phyloP scores from a whole-genome alignment of 2,329 filamentous ascomycete species.

The Fusarium coffeatum region DNA sequence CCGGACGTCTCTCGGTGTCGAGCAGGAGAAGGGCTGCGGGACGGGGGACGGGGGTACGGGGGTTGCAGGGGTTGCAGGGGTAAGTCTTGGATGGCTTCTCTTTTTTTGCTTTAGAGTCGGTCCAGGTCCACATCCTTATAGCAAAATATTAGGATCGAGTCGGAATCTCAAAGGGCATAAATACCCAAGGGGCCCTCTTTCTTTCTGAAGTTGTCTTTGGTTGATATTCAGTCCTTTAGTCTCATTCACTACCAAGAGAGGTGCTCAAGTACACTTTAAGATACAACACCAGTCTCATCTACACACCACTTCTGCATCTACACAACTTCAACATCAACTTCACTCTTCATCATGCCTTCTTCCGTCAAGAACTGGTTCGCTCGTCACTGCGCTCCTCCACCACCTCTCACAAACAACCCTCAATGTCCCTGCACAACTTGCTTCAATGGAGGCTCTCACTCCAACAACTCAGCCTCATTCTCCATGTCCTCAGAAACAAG shows the following conservation, averaged over 20 bases:
- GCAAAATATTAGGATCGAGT: conserved; percentile 6
- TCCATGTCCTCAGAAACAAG: conserved; percentile 17
- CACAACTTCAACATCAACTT: not conserved
- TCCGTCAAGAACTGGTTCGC: conserved; percentile 53
- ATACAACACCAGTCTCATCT: not conserved
- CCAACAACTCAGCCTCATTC: conserved; percentile 32
- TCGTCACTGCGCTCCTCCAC: conserved; percentile 55
- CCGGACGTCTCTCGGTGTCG: conserved; percentile 45
- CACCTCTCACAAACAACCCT: conserved; percentile 51
- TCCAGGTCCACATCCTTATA: conserved; percentile 29
- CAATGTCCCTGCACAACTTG: conserved; percentile 54
- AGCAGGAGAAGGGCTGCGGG: conserved; percentile 9
- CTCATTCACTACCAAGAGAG: conserved; percentile 7
- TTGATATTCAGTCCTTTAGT: conserved; percentile 1
- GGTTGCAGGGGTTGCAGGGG: conserved; percentile 5
- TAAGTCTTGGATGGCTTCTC: conserved; percentile 23
- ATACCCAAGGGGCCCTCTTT: conserved; percentile 34
- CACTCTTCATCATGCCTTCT: conserved; percentile 47
- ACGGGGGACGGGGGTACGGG: conserved; percentile 1
- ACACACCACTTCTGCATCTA: not conserved
- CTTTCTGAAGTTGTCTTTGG: not conserved
- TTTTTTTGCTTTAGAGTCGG: conserved; percentile 10
- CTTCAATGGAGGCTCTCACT: conserved; percentile 46
- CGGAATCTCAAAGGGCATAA: conserved; percentile 34
- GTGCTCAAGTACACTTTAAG: not conserved